phyloP scores from a whole-genome alignment of 2,329 filamentous ascomycete genomes.

The Pseudophaeomoniella oleicola region DNA sequence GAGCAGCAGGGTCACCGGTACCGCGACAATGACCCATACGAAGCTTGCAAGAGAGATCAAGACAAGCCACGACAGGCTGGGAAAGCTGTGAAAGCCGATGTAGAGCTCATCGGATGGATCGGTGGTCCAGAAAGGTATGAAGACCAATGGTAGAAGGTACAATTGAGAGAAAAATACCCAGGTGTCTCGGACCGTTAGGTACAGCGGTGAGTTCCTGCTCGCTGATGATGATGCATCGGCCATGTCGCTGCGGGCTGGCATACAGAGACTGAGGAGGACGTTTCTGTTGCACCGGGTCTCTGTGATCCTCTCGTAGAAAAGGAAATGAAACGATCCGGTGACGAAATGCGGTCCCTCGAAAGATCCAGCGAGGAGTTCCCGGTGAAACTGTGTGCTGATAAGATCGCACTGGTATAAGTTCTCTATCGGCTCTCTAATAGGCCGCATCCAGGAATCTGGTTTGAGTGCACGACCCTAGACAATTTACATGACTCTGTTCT shows the following conservation, averaged over 20 bases:
- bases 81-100: not conserved
- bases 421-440: too few relatives aligned
- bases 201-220: constrained; percentile 3
- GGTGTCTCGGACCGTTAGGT: constrained; percentile 5
- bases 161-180: constrained; percentile 6
- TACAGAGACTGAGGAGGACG: too few relatives aligned
- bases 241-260: not conserved
- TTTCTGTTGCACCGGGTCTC: too few relatives aligned
- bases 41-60: constrained; percentile 5
- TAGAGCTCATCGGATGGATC: constrained; percentile 4
- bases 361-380: too few relatives aligned
- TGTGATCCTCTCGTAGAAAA: too few relatives aligned
- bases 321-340: too few relatives aligned
- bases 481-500: too few relatives aligned
- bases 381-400: too few relatives aligned
- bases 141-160: constrained; percentile 5
- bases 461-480: too few relatives aligned
- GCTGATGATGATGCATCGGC: not conserved
- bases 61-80: constrained; percentile 4
- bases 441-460: too few relatives aligned
- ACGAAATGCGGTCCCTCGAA: too few relatives aligned
- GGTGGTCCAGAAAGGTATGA: constrained; percentile 5
- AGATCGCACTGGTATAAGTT: too few relatives aligned
- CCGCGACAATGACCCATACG: constrained; percentile 3
- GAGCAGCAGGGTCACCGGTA: constrained; percentile 6